Evolutionary conservation across 2,329 filamentous ascomycete genomes (phyloP).

Genomic region (Monosporascus sp.): DNA sequence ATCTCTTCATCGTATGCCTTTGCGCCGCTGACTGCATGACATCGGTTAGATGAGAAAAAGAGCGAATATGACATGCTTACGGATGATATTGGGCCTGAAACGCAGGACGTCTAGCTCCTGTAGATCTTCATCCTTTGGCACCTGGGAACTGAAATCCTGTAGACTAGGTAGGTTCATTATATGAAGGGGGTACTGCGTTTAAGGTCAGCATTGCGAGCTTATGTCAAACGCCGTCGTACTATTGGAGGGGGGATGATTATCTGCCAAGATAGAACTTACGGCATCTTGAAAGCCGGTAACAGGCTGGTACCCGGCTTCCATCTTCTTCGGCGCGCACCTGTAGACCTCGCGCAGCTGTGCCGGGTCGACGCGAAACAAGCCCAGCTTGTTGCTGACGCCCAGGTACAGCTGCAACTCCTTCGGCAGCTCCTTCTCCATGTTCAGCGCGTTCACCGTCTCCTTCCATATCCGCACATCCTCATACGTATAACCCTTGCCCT

Average conservation of each 20-base stretch:
- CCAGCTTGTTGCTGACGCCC: conserved; percentile 60
- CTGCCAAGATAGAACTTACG: conserved; percentile 39
- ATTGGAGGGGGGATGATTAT: background rate
- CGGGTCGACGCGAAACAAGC: conserved; percentile 64
- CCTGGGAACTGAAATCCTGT: conserved; percentile 51
- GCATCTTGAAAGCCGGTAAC: conserved; percentile 65
- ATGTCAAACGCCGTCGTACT: conserved; percentile 1
- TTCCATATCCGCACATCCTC: conserved; percentile 63
- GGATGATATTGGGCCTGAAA: conserved; percentile 69
- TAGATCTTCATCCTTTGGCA: conserved; percentile 44
- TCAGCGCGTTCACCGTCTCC: conserved; percentile 49
- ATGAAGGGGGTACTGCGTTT: conserved; percentile 60
- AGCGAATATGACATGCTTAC: conserved; percentile 31
- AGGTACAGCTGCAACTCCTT: conserved; percentile 60
- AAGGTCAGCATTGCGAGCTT: conserved; percentile 4
- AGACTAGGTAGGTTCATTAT: conserved; percentile 62
- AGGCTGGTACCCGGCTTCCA: conserved; percentile 58
- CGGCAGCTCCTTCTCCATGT: conserved; percentile 55
- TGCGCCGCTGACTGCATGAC: conserved; percentile 50
- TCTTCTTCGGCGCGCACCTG: conserved; percentile 53
- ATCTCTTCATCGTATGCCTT: conserved; percentile 63
- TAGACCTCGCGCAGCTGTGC: conserved; percentile 51
- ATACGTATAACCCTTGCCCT: conserved; percentile 51
- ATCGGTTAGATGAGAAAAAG: conserved; percentile 1
- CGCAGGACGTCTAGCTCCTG: conserved; percentile 54